Conservation (phyloP, 768 basidiomycete genomes). For the Macrocybe gigantea region DNA sequence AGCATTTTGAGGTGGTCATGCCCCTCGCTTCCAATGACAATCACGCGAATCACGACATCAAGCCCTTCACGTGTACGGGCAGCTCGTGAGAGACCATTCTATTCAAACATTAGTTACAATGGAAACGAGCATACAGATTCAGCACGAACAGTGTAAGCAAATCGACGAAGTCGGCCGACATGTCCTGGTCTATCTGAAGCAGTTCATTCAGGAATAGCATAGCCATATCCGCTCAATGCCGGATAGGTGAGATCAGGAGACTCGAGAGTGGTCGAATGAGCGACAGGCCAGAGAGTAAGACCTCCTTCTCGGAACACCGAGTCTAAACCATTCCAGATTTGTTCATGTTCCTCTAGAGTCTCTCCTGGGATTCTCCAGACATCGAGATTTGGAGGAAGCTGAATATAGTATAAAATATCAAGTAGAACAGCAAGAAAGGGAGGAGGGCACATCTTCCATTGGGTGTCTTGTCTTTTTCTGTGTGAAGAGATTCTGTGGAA, state of each 20-base stretch:
- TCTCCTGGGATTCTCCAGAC: slow-evolving; percentile 1
- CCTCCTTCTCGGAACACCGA: background rate
- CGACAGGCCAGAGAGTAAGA: background rate
- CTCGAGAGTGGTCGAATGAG: background rate
- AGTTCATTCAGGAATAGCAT: background rate
- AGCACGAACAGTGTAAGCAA: background rate
- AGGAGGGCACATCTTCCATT: no score
- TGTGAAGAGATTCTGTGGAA: no score
- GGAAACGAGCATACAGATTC: no score
- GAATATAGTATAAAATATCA: no score
- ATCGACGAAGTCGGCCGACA: background rate
- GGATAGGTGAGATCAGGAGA: background rate
- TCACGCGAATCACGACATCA: no score
- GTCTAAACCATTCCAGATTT: background rate
- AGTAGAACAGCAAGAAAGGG: no score
- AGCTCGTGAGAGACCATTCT: no score
- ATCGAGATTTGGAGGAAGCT: background rate
- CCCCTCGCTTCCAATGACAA: no score
- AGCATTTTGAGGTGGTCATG: no score
- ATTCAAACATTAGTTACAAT: no score
- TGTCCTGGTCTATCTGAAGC: background rate
- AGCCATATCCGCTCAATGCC: background rate
- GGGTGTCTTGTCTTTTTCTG: no score
- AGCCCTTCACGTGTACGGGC: no score
- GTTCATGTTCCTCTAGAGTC: background rate